Percentiles rank a stretch among this genome's conserved stretches.
These are phyloP conservation scores for Tranzscheliella williamsii DNA, from an alignment of 1,284 basidiomycete genomes.

Conservation along the genomic window DNA sequence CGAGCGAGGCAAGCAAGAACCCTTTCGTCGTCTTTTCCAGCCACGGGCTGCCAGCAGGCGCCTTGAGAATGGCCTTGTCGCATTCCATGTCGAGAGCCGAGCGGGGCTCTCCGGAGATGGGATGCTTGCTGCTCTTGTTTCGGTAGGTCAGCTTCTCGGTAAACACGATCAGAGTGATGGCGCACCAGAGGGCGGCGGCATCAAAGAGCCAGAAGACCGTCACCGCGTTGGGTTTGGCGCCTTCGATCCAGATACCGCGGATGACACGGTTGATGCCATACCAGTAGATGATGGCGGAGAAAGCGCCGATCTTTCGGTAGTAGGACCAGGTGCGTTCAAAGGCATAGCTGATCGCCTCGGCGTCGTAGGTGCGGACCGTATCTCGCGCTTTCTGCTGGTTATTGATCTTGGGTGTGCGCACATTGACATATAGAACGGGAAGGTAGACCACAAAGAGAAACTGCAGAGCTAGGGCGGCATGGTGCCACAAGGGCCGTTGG, in stretches of 20 bases:
- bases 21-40: conserved; percentile 31
- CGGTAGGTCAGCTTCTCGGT: conserved; percentile 31
- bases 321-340: conserved; percentile 48
- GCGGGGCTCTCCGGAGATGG: conserved; percentile 19
- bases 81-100: conserved; percentile 36
- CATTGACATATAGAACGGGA: conserved; percentile 2
- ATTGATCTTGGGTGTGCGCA: conserved; percentile 32
- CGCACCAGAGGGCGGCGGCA: conserved; percentile 10
- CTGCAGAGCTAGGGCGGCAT: conserved; percentile 18
- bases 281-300: conserved; percentile 41
- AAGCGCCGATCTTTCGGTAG: conserved; percentile 36
- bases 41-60: conserved; percentile 36
- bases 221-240: conserved; percentile 17
- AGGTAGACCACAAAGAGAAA: conserved; percentile 7
- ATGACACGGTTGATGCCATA: conserved; percentile 38
- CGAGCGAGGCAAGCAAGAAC: conserved; percentile 12
- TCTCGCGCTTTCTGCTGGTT: conserved; percentile 17
- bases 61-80: conserved; percentile 39
- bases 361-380: conserved; percentile 28
- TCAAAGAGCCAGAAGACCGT: conserved; percentile 36
- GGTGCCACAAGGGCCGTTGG: conserved; percentile 11
- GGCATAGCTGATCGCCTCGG: conserved; percentile 38
- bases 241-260: conserved; percentile 9
- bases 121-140: conserved; percentile 18
- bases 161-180: conserved; percentile 14